A percentile compares a stretch with the other conserved stretches of the same genome.
Conservation (phyloP, 345 rosid genomes). For the Eucalyptus virginea region DNA sequence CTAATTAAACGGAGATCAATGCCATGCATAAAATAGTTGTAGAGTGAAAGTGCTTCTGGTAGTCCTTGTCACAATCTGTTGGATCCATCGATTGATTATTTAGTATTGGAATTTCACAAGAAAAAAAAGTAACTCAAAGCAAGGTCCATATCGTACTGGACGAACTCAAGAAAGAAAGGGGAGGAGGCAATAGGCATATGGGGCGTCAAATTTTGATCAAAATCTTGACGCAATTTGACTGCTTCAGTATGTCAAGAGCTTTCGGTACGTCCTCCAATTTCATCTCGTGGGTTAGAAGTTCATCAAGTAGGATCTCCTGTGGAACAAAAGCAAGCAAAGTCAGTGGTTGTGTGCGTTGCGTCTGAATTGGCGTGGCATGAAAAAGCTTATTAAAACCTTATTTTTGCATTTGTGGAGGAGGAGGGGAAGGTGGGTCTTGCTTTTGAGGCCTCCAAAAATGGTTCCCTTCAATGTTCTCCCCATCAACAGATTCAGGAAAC, state of each 20-base stretch:
- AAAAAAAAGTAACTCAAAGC: neutral
- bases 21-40: neutral
- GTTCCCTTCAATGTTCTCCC: slow-evolving; percentile 47
- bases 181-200: neutral
- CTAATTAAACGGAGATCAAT: neutral
- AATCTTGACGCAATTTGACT: slow-evolving; percentile 25
- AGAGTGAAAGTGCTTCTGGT: neutral
- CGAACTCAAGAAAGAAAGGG: neutral
- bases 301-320: slow-evolving; percentile 38
- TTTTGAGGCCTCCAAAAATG: slow-evolving; percentile 54
- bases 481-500: slow-evolving; percentile 1
- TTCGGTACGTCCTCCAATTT: slow-evolving; percentile 27
- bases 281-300: slow-evolving; percentile 40
- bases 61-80: neutral
- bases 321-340: neutral
- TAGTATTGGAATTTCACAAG: neutral
- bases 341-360: neutral
- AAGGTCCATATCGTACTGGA: neutral
- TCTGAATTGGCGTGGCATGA: neutral
- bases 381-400: neutral
- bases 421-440: slow-evolving; percentile 35
- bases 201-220: slow-evolving; percentile 11
- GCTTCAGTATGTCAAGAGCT: slow-evolving; percentile 18
- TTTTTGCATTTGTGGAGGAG: slow-evolving; percentile 31
- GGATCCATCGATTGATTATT: neutral